Conservation (phyloP, 257 asterid species). For the Paulownia fortunei region DNA sequence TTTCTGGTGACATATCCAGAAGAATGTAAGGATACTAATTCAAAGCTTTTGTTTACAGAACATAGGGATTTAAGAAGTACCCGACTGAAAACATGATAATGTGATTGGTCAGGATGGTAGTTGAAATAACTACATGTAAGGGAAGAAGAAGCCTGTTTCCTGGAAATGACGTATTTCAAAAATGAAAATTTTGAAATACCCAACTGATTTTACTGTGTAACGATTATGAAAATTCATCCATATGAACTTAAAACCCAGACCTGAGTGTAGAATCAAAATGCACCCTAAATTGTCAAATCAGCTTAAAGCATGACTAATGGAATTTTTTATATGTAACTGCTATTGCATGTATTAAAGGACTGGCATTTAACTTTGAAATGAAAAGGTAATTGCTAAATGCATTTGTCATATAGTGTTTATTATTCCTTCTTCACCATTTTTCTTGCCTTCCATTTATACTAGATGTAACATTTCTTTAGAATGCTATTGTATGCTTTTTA, state of each 20-base stretch:
- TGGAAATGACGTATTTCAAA: not conserved
- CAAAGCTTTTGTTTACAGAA: not conserved
- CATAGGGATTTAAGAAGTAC: not conserved
- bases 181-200: not conserved
- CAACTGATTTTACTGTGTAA: not conserved
- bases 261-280: not conserved
- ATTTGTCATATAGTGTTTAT: not conserved
- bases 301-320: not conserved
- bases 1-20: not conserved
- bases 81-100: not conserved
- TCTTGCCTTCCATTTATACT: not conserved
- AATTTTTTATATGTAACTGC: not conserved
- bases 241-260: not conserved
- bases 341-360: not conserved
- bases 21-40: not conserved
- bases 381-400: not conserved
- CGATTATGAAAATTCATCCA: not conserved
- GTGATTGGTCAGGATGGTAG: not conserved
- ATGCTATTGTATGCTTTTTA: constrained; percentile 11
- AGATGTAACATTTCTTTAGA: not conserved
- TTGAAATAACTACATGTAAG: not conserved
- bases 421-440: not conserved
- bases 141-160: not conserved
- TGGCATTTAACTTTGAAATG: not conserved
- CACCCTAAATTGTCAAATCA: not conserved